Evolutionary conservation across 2,329 filamentous ascomycete genomes (phyloP), one percentile per base, ranked within the genome.

Genomic region (Myriosclerotinia scirpicola): DNA sequence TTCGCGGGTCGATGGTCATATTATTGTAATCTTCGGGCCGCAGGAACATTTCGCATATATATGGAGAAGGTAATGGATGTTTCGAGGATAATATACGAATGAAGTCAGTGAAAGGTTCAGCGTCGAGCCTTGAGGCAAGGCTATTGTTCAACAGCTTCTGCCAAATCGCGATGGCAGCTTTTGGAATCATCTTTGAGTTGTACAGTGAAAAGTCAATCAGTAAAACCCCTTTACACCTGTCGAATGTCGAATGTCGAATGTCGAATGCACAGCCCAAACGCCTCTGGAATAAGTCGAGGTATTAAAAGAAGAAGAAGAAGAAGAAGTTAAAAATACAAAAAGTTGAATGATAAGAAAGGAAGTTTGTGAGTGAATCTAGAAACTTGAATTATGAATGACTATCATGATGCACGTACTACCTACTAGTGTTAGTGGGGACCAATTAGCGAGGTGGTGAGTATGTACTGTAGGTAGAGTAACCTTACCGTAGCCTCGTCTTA

Each of bases 11-110:
- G 72, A 87, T 81, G 66, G 78, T 82, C 40, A 69, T 64, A 73
- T 83, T 78, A 69, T 74, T 70, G 70, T 77, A 73, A 26, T 79
- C 77, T 54, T 81, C 80, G 3, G 87, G 87, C 34, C 81, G 81
- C 52, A 90, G 78, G 71, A 87, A 83, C 63, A 89, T 75, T 70
- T 87, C 82, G 77, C 86, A 84, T 69, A 89, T 77, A 67, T 80
- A 75, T 14, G 77, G 69, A 9, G 85, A 78, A 4, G 83, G 79
- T 12, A 89, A 77, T 1, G 84, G 84, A 69, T 85, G 77, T 69
- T 83, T 81, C 4, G 79, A 76, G 68, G 81, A 79, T 64, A 87
- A 78, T 54, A 86, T 73, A 1, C 77, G 78, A 30, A 83, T 81
- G 69, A 80, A 85, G 34, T 79, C 76, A 53, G 82, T 80, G 75